A percentile compares a stretch with the other conserved stretches of the same genome.
Evolutionary conservation across 1,284 basidiomycete species (phyloP).

Genomic region (Athelia psychrophila): DNA sequence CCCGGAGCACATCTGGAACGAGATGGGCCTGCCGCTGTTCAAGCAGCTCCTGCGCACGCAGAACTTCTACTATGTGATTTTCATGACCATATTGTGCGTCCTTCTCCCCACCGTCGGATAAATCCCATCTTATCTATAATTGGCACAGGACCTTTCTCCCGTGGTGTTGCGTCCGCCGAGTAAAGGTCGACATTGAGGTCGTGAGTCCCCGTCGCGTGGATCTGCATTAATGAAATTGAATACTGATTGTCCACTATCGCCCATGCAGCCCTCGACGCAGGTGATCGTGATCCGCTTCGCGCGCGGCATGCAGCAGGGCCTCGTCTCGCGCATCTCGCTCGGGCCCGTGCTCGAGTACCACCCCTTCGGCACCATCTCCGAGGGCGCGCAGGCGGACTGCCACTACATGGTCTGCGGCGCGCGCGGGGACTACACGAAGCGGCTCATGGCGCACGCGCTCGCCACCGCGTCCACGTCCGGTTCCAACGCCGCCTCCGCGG

Average conservation of each 20-base stretch:
- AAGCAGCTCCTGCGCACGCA: no score
- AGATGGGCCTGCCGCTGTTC: slow-evolving; percentile 51
- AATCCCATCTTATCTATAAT: not conserved
- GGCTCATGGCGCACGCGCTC: slow-evolving; percentile 59
- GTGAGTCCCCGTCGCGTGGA: slow-evolving; percentile 35
- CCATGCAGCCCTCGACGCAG: slow-evolving; percentile 61
- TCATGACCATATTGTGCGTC: slow-evolving; percentile 71
- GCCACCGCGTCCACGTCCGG: no score
- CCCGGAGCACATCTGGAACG: slow-evolving; percentile 55
- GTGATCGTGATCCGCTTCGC: slow-evolving; percentile 65
- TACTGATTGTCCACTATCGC: slow-evolving; percentile 8
- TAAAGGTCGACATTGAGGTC: slow-evolving; percentile 71
- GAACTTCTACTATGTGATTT: slow-evolving; percentile 74
- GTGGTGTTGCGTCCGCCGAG: slow-evolving; percentile 73
- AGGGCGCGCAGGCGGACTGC: slow-evolving; percentile 55
- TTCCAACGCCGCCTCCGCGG: no score
- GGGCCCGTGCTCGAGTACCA: slow-evolving; percentile 67
- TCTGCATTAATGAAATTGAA: not conserved
- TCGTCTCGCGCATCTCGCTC: slow-evolving; percentile 64
- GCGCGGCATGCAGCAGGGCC: slow-evolving; percentile 70
- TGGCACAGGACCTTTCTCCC: slow-evolving; percentile 59
- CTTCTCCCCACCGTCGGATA: not conserved
- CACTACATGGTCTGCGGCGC: slow-evolving; percentile 74
- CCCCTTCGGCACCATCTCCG: slow-evolving; percentile 68
- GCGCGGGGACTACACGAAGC: slow-evolving; percentile 67